Percentiles rank a stretch among this genome's conserved stretches.
phyloP scores from a whole-genome alignment of 1,284 basidiomycete genomes.

The Ceratobasidium sp. region DNA sequence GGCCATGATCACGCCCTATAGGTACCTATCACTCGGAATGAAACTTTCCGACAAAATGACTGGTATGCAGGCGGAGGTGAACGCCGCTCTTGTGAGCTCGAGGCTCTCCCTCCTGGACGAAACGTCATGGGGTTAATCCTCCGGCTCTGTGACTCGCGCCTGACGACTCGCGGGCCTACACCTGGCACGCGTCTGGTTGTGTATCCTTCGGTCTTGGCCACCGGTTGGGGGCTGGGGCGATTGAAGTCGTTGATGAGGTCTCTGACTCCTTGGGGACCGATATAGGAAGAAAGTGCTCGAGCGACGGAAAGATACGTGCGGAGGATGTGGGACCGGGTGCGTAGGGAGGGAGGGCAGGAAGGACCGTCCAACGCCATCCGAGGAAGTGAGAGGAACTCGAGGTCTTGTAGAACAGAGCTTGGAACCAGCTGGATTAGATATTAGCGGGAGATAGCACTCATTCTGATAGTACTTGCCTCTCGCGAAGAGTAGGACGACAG shows the following conservation, averaged over 20 bases:
- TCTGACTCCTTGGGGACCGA: conserved; percentile 11
- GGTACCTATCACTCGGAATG: no score
- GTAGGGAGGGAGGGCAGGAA: background rate
- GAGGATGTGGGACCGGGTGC: background rate
- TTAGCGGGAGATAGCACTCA: background rate
- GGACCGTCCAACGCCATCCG: background rate
- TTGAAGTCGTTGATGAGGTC: conserved; percentile 23
- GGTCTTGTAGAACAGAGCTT: background rate
- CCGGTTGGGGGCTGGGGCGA: background rate
- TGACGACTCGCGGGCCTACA: conserved; percentile 10
- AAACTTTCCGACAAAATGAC: no score
- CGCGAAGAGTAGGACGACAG: background rate
- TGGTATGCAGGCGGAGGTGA: background rate
- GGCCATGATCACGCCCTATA: no score
- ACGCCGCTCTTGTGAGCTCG: background rate
- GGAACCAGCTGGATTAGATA: background rate
- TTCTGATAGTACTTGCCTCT: background rate
- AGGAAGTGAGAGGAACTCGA: conserved; percentile 6
- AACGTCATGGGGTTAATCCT: background rate
- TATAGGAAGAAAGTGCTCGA: background rate
- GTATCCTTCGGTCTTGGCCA: background rate
- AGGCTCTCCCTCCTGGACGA: background rate
- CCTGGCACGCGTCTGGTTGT: conserved; percentile 18
- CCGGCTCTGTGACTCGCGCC: background rate
- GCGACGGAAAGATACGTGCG: conserved; percentile 18